These are phyloP conservation scores for Petrea volubilis DNA, from an alignment of 257 asterid genomes.

Conservation along the genomic window DNA sequence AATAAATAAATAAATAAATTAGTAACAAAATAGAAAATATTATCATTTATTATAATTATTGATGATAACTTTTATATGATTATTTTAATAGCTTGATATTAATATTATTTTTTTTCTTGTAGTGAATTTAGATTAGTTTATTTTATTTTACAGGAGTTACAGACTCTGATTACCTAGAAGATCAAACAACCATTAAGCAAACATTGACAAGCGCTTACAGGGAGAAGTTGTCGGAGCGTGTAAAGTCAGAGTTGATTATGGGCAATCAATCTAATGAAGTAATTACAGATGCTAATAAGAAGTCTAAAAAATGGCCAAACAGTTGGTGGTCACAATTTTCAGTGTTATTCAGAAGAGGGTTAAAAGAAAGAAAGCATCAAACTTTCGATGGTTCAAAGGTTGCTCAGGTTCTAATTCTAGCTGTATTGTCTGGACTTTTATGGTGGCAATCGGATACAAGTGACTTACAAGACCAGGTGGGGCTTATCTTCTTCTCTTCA, in stretches of 20 bases:
- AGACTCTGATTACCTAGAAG: no score
- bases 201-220: slow-evolving; percentile 43
- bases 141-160: no score
- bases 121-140: no score
- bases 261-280: neutral
- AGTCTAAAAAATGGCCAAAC: slow-evolving; percentile 51
- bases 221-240: slow-evolving; percentile 32
- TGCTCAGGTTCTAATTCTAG: slow-evolving; percentile 46
- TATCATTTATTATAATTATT: no score
- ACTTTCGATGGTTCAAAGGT: slow-evolving; percentile 61
- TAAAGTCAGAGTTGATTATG: slow-evolving; percentile 35
- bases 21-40: no score
- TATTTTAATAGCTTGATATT: no score
- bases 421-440: slow-evolving; percentile 54
- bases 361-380: slow-evolving; percentile 74
- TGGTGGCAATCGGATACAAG: slow-evolving; percentile 70
- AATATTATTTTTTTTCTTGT: no score
- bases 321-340: slow-evolving; percentile 75
- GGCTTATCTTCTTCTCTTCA: slow-evolving; percentile 57
- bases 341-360: slow-evolving; percentile 60
- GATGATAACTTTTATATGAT: no score
- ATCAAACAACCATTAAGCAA: slow-evolving; percentile 50
- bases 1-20: no score
- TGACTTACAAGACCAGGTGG: slow-evolving; percentile 86
- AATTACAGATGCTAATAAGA: slow-evolving; percentile 20